Conservation (phyloP, 2,329 filamentous ascomycete species). For the Sarocladium oryzae region DNA sequence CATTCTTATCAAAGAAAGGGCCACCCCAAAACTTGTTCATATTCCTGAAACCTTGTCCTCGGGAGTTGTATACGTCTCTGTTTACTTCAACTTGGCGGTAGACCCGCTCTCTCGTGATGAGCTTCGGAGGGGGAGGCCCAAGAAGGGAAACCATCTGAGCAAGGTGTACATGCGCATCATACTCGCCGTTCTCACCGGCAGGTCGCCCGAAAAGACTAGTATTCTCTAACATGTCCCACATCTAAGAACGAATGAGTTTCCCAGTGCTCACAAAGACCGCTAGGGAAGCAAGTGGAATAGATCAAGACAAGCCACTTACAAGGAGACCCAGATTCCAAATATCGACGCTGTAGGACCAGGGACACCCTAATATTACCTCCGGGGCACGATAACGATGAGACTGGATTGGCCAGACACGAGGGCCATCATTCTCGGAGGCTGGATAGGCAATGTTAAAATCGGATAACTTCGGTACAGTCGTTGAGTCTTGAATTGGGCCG, state of each 20-base stretch:
- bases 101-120: slow-evolving; percentile 15
- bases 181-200: slow-evolving; percentile 16
- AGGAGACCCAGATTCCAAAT: slow-evolving; percentile 18
- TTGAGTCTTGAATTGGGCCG: slow-evolving; percentile 12
- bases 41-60: slow-evolving; percentile 11
- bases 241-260: slow-evolving; percentile 12
- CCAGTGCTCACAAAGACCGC: not conserved
- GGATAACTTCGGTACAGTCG: slow-evolving; percentile 13
- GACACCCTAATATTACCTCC: slow-evolving; percentile 19
- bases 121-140: slow-evolving; percentile 12
- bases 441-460: slow-evolving; percentile 16
- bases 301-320: slow-evolving; percentile 11
- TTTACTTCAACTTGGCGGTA: slow-evolving; percentile 12
- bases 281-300: not conserved
- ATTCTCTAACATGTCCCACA: slow-evolving; percentile 19
- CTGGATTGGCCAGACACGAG: slow-evolving; percentile 16
- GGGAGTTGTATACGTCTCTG: not conserved
- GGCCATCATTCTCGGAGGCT: slow-evolving; percentile 5
- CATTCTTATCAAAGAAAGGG: slow-evolving; percentile 14
- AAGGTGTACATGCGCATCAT: slow-evolving; percentile 18
- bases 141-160: slow-evolving; percentile 16
- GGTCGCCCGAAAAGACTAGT: slow-evolving; percentile 14
- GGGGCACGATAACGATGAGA: slow-evolving; percentile 17
- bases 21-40: slow-evolving; percentile 19
- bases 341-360: slow-evolving; percentile 16